Base-by-base conservation (phyloP, 768 basidiomycete species). In the Lentinula sp. region DNA sequence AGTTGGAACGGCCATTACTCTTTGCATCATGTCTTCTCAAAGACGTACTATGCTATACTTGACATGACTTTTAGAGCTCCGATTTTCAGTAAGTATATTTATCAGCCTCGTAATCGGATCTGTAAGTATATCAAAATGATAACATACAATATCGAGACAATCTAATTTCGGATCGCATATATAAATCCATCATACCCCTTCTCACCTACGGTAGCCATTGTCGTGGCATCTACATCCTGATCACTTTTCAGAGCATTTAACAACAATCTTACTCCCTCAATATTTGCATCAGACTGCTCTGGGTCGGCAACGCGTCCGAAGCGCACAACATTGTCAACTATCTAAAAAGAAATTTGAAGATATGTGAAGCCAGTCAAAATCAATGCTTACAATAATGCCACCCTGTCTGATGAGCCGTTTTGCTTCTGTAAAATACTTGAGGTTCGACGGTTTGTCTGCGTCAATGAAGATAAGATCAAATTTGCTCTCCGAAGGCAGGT, bases 391-490 rank as follows among this genome's bases (percentile, higher is more conserved):
- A 60, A 89, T 85, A 21, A 88, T 78, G 13, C 85, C 87, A 11
- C 84, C 83, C 45, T 77, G 77, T 53, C 81, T 75, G 0, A 84
- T 76, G 6, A 89, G 74, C 13, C 87, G 78, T 66, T 88, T 84
- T 0, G 81, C 82, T 62, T 88, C 79, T 1, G 69, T 72, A 71
- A 85, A 86, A 66, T 89, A 88, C 4, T 74, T 73, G 23, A 75
- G 58, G 63, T 84, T 85, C 43, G 75, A 76, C 4, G 73, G 69
- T 68, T 89, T 89, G 73, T 89, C 85, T 6, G 87, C 88, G 70
- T 89, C 88, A 63, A 89, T 86, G 75, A 89, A 91, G 2, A 78
- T 77, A 18, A 91, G 70, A 69, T 89, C 88, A 68, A 86, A 89
- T 1, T 78, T 79, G 4, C 72, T 70, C 9, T 78, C 76, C 6